Evolutionary conservation across 768 basidiomycete species (phyloP).

Genomic region (Russula sp.): DNA sequence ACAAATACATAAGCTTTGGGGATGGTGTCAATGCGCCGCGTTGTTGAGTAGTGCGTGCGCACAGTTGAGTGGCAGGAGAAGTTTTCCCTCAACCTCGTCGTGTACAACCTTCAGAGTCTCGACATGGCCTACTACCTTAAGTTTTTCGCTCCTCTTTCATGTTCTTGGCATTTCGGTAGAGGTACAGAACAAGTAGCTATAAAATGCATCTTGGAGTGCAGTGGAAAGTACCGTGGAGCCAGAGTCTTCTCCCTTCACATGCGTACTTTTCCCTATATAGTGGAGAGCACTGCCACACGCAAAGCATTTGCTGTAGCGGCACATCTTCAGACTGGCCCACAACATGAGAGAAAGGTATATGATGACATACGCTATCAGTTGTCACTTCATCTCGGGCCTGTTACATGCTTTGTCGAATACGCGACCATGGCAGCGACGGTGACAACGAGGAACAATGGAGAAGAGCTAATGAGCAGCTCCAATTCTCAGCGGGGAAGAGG

Average conservation of each 20-base stretch:
- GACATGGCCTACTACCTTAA: background rate
- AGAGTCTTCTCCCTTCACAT: conserved; percentile 1
- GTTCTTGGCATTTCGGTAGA: background rate
- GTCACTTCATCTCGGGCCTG: background rate
- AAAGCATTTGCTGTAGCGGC: background rate
- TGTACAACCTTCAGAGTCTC: background rate
- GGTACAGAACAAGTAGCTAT: background rate
- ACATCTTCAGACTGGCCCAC: background rate
- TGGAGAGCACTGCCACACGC: background rate
- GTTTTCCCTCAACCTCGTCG: background rate
- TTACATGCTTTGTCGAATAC: background rate
- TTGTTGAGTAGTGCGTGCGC: background rate
- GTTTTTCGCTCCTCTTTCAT: background rate
- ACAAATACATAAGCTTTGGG: background rate
- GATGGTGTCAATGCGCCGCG: background rate
- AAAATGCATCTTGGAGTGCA: conserved; percentile 4
- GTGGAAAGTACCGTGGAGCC: background rate
- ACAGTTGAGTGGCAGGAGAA: background rate
- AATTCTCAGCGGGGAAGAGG: no score
- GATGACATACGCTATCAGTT: conserved; percentile 8
- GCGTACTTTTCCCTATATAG: background rate
- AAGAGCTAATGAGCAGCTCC: no score
- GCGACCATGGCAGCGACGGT: background rate
- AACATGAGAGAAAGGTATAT: background rate
- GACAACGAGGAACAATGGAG: background rate